Conservation (phyloP, 495 filamentous ascomycete genomes). For the Neurospora sp. region DNA sequence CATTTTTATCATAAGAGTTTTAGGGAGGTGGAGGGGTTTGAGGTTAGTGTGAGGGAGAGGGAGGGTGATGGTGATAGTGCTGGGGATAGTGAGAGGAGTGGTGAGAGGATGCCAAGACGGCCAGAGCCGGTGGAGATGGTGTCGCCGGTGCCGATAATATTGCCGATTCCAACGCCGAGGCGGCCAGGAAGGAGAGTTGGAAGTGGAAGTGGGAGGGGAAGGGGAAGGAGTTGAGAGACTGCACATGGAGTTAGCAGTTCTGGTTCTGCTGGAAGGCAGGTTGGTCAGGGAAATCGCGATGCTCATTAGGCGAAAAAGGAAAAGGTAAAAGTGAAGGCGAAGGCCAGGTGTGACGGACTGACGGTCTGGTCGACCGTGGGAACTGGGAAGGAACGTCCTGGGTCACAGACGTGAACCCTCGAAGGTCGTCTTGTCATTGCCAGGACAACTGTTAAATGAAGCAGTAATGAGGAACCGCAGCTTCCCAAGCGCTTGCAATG, state of each 20-base stretch:
- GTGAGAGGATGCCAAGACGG: background rate
- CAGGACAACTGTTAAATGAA: no score
- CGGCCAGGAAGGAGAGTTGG: background rate
- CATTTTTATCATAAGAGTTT: background rate
- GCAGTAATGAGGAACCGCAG: no score
- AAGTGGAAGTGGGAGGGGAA: background rate
- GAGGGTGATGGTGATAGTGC: background rate
- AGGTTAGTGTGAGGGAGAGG: background rate
- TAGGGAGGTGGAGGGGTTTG: background rate
- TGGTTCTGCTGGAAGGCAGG: background rate
- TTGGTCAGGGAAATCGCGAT: background rate
- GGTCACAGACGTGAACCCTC: no score
- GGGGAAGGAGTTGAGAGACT: background rate
- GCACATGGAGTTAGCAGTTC: no score
- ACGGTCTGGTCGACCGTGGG: no score
- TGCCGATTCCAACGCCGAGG: background rate
- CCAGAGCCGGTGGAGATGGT: background rate
- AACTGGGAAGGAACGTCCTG: no score
- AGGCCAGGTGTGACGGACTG: no score
- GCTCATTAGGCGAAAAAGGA: background rate
- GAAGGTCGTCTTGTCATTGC: no score
- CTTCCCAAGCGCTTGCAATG: no score
- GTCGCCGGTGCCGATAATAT: background rate
- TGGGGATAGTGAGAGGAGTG: background rate
- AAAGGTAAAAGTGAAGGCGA: background rate